Base-by-base conservation (phyloP, 768 basidiomycete species). In the Cystofilobasidium ferigula region DNA sequence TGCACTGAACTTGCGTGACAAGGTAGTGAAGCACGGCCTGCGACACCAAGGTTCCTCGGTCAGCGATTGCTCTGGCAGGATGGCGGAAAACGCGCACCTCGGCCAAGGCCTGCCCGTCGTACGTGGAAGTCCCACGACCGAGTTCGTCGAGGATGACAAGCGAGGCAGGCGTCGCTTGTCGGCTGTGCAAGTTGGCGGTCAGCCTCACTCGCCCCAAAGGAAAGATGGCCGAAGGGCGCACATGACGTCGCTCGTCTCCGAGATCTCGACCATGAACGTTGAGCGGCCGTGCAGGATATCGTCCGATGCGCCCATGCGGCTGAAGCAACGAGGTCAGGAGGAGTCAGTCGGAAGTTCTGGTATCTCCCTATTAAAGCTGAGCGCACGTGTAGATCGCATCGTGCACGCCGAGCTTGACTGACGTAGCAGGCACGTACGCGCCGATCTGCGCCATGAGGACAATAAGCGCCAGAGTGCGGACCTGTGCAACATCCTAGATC, bases 271-370 rank as follows among this genome's bases (percentile, higher is more conserved):
- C 28, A 66, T 54, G 59, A 56, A 71, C 56, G 78, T 98, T 0
- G 91, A 94, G 10, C 89, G 83, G 0, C 91, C 91, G 43, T 86
- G 81, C 8, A 84, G 82, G 30, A 97, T 76, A 69, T 95, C 90
- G 73, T 98, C 94, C 13, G 84, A 86, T 0, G 94, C 94, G 66
- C 90, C 90, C 89, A 93, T 93, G 59, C 93, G 81, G 2, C 71
- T 75, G 57, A 35, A 66, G 16, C n/a, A 14, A 6, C 26, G n/a
- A 32, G 36, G 8, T 45, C n/a, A n/a, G n/a, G n/a, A n/a, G n/a
- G n/a, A n/a, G n/a, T n/a, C n/a, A n/a, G n/a, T n/a, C n/a, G n/a
- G n/a, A n/a, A n/a, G n/a, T n/a, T n/a, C n/a, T n/a, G n/a, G n/a
- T n/a, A 16, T 16, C 30, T 61, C 32, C 34, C 7, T n/a, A n/a